phyloP scores from a whole-genome alignment of 192 early-diverging fungal genomes.

The Umbelopsis ramanniana region DNA sequence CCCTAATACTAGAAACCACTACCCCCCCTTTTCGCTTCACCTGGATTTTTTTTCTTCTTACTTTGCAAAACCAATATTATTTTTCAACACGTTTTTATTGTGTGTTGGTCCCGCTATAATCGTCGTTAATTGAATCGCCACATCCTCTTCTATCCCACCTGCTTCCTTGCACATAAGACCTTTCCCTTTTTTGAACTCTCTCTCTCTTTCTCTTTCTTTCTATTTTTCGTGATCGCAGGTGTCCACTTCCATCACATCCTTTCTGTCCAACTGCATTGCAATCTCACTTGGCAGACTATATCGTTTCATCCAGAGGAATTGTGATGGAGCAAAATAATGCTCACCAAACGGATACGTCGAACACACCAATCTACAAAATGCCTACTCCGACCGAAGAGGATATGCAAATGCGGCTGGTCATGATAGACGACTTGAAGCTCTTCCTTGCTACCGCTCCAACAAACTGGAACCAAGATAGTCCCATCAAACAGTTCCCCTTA shows the following conservation, averaged over 20 bases:
- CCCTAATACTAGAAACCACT: slow-evolving; percentile 3
- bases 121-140: slow-evolving; percentile 4
- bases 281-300: neutral
- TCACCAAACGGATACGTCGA: neutral
- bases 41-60: neutral
- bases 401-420: slow-evolving; percentile 25
- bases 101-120: neutral
- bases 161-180: neutral
- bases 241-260: neutral
- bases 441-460: slow-evolving; percentile 71
- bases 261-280: neutral
- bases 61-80: neutral
- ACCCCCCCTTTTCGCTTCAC: slow-evolving; percentile 17
- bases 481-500: slow-evolving; percentile 65
- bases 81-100: slow-evolving; percentile 18
- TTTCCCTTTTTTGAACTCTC: neutral
- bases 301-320: neutral
- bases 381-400: slow-evolving; percentile 31
- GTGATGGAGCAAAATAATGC: slow-evolving; percentile 3
- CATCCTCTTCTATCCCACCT: neutral
- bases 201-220: neutral
- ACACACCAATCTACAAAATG: slow-evolving; percentile 25
- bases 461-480: slow-evolving; percentile 63
- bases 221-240: neutral
- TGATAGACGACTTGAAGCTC: slow-evolving; percentile 56